Evolutionary conservation across 2,329 filamentous ascomycete genomes (phyloP).

Genomic region (Metarhizium sp.): DNA sequence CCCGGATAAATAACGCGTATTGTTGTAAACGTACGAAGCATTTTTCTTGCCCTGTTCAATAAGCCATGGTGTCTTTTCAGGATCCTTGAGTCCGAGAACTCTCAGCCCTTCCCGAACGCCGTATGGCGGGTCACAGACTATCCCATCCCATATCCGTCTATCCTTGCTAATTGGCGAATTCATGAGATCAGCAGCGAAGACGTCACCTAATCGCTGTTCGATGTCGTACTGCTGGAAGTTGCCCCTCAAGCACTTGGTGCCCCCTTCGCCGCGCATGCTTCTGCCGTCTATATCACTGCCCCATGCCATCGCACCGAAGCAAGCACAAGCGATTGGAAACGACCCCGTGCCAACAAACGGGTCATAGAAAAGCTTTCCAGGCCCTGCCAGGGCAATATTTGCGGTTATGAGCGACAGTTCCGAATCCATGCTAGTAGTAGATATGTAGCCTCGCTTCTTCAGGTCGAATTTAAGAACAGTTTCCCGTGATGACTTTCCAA

Average conservation of each 20-base stretch:
- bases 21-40: constrained; percentile 47
- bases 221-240: constrained; percentile 85
- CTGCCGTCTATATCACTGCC: constrained; percentile 93
- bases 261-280: constrained; percentile 66
- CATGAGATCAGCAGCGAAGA: constrained; percentile 79
- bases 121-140: constrained; percentile 93
- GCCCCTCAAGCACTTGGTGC: constrained; percentile 40
- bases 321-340: constrained; percentile 80
- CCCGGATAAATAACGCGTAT: neutral
- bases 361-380: constrained; percentile 84
- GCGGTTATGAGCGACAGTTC: constrained; percentile 87
- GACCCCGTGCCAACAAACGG: constrained; percentile 94
- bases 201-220: constrained; percentile 56
- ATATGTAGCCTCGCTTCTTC: constrained; percentile 90
- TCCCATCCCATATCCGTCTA: constrained; percentile 68
- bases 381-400: constrained; percentile 74
- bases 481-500: constrained; percentile 59
- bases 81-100: constrained; percentile 71
- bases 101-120: constrained; percentile 86
- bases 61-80: constrained; percentile 47
- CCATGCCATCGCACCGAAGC: constrained; percentile 76
- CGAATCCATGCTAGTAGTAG: constrained; percentile 94
- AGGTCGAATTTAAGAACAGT: constrained; percentile 69
- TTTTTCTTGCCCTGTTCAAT: constrained; percentile 60
- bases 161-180: constrained; percentile 63